Evolutionary conservation across 2,329 filamentous ascomycete genomes (phyloP).

Genomic region (Ophiocordyceps robertsii): DNA sequence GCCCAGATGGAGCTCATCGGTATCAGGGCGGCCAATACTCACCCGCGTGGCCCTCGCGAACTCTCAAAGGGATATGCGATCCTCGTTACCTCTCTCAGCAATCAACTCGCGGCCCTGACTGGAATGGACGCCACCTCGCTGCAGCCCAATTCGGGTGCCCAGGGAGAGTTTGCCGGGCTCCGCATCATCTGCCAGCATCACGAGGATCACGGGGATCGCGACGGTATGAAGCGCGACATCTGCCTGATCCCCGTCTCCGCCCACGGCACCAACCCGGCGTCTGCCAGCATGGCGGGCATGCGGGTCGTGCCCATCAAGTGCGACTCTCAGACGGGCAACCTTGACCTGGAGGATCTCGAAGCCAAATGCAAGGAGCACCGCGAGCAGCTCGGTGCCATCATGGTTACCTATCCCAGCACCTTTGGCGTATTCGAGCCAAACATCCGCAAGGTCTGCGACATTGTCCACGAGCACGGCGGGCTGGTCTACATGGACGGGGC

Average conservation of each 20-base stretch:
- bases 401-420: slow-evolving; percentile 94
- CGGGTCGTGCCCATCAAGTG: slow-evolving; percentile 87
- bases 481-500: slow-evolving; percentile 98
- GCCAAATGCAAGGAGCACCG: slow-evolving; percentile 81
- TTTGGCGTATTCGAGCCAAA: slow-evolving; percentile 90
- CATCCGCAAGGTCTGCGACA: slow-evolving; percentile 70
- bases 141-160: slow-evolving; percentile 90
- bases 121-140: slow-evolving; percentile 82
- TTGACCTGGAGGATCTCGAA: slow-evolving; percentile 75
- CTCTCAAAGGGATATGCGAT: slow-evolving; percentile 54
- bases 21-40: slow-evolving; percentile 62
- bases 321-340: slow-evolving; percentile 72
- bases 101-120: slow-evolving; percentile 67
- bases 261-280: slow-evolving; percentile 91
- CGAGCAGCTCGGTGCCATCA: slow-evolving; percentile 78
- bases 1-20: slow-evolving; percentile 84
- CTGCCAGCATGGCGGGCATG: slow-evolving; percentile 93
- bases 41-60: slow-evolving; percentile 60
- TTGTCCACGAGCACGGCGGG: slow-evolving; percentile 78
- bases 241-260: slow-evolving; percentile 92
- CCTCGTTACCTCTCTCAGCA: slow-evolving; percentile 58
- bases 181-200: slow-evolving; percentile 79
- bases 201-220: slow-evolving; percentile 54
- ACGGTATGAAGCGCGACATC: slow-evolving; percentile 65
- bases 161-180: slow-evolving; percentile 87